Evolutionary conservation across 2,329 filamentous ascomycete species (phyloP).

Genomic region (Verticillium albo-atrum): DNA sequence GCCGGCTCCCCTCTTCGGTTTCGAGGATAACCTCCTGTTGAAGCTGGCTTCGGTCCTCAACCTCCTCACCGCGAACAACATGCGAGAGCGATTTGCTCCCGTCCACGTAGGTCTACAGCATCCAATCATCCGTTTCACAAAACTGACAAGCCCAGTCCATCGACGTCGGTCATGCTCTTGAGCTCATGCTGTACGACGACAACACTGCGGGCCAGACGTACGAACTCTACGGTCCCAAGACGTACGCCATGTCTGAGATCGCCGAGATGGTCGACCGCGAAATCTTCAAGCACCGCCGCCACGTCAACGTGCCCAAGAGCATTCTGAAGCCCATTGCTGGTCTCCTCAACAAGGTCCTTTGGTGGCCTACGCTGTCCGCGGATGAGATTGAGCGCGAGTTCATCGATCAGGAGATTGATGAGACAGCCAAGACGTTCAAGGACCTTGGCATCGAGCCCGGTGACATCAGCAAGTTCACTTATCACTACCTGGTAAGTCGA

Average conservation of each 20-base stretch:
- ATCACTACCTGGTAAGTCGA: constrained; percentile 80
- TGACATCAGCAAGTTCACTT: constrained; percentile 82
- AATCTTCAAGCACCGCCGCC: constrained; percentile 82
- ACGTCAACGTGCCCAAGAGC: constrained; percentile 84
- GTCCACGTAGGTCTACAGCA: constrained; percentile 64
- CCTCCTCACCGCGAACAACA: constrained; percentile 84
- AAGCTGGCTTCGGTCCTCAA: constrained; percentile 77
- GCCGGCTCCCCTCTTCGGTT: constrained; percentile 89
- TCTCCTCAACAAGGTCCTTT: constrained; percentile 75
- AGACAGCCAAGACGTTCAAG: constrained; percentile 88
- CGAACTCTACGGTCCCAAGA: constrained; percentile 89
- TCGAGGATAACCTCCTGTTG: constrained; percentile 87
- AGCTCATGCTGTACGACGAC: constrained; percentile 88
- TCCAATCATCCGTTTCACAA: no score
- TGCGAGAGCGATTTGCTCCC: constrained; percentile 86
- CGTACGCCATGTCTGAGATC: constrained; percentile 87
- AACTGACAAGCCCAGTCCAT: constrained; percentile 55
- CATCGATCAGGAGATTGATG: constrained; percentile 88
- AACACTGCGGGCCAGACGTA: constrained; percentile 85
- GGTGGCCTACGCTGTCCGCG: constrained; percentile 80
- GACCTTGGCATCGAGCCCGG: constrained; percentile 87
- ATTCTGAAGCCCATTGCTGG: constrained; percentile 72
- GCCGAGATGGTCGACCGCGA: constrained; percentile 84
- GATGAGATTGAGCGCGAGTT: constrained; percentile 92
- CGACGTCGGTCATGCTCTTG: constrained; percentile 84